Percentiles rank a stretch among this genome's conserved stretches.
These are phyloP conservation scores for Penicillium manginii DNA, from an alignment of 495 filamentous ascomycete species.

Conservation along the genomic window DNA sequence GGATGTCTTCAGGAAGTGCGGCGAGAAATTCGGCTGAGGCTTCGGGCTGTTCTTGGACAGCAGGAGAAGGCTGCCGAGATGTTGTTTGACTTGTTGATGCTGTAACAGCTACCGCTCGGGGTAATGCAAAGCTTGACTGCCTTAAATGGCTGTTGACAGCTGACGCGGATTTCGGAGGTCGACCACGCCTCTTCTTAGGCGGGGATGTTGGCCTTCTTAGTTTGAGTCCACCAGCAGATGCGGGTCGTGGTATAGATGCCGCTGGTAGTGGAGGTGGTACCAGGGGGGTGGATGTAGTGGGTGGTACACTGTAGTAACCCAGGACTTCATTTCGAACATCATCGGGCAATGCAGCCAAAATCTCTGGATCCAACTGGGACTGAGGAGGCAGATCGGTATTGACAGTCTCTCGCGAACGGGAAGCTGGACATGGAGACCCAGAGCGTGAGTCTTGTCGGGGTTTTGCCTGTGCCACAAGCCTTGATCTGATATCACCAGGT, in stretches of 20 bases:
- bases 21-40: slow-evolving; percentile 75
- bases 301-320: slow-evolving; percentile 58
- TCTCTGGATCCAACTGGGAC: slow-evolving; percentile 72
- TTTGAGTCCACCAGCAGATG: slow-evolving; percentile 31
- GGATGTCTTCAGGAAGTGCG: slow-evolving; percentile 80
- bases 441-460: slow-evolving; percentile 29
- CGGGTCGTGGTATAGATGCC: slow-evolving; percentile 53
- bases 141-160: slow-evolving; percentile 55
- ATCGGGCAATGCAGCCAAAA: slow-evolving; percentile 76
- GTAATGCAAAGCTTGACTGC: slow-evolving; percentile 67
- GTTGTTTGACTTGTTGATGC: not conserved
- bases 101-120: slow-evolving; percentile 24
- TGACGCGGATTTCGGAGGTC: slow-evolving; percentile 41
- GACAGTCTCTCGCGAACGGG: slow-evolving; percentile 20
- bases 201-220: slow-evolving; percentile 58
- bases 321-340: slow-evolving; percentile 83
- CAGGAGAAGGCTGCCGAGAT: slow-evolving; percentile 25
- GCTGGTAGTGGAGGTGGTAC: slow-evolving; percentile 27
- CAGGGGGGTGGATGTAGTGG: slow-evolving; percentile 1
- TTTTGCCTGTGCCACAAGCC: slow-evolving; percentile 60
- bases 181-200: slow-evolving; percentile 60
- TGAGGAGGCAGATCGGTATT: slow-evolving; percentile 44
- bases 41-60: slow-evolving; percentile 37
- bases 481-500: slow-evolving; percentile 76
- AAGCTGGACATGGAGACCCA: slow-evolving; percentile 35